Evolutionary conservation across 2,329 filamentous ascomycete species (phyloP).

Genomic region (Pyricularia pennisetigena): DNA sequence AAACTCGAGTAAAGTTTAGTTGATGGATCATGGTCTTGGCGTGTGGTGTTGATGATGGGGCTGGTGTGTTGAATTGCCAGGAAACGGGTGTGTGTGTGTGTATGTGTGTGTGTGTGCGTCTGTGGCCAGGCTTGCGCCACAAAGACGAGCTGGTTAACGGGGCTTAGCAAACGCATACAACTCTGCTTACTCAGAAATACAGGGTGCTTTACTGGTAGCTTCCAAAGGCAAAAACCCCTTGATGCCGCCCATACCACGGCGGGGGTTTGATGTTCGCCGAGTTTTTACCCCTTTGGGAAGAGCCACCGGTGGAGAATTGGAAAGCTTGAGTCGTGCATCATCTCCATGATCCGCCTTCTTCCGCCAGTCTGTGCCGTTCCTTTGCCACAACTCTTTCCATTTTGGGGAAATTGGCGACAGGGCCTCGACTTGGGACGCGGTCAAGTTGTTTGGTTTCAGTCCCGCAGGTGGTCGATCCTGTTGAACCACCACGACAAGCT

Average conservation of each 20-base stretch:
- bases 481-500: background rate
- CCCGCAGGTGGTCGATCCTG: background rate
- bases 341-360: background rate
- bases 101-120: no score
- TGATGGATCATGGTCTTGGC: background rate
- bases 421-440: background rate
- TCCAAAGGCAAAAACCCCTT: background rate
- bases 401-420: background rate
- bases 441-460: background rate
- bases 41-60: background rate
- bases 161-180: background rate
- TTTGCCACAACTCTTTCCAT: background rate
- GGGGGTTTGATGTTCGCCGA: background rate
- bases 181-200: no score
- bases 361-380: background rate
- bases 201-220: background rate
- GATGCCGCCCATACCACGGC: background rate
- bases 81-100: background rate
- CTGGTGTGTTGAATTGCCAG: background rate
- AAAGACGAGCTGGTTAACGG: no score
- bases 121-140: no score
- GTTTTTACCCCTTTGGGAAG: background rate
- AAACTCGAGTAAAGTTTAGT: background rate
- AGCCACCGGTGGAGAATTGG: background rate
- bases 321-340: background rate